phyloP scores from a whole-genome alignment of 495 filamentous ascomycete species.

The Talaromyces nanjingensis region DNA sequence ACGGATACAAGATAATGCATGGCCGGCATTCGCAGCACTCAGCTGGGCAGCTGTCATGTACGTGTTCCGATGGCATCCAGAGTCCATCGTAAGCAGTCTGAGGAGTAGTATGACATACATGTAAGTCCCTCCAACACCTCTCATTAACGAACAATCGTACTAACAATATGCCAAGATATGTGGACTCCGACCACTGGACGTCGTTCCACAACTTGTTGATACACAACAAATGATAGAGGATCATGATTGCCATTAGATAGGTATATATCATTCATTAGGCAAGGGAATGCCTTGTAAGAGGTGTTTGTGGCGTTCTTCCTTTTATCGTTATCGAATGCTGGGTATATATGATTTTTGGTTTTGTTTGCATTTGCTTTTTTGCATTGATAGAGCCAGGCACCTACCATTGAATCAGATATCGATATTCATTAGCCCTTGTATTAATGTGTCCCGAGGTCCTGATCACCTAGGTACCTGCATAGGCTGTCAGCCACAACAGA shows the following conservation, averaged over 20 bases:
- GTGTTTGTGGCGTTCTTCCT: not conserved
- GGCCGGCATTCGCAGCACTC: conserved; percentile 82
- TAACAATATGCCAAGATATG: conserved; percentile 43
- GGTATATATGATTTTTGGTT: not conserved
- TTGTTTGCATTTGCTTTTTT: not conserved
- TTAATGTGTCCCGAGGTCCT: not conserved
- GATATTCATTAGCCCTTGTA: not conserved
- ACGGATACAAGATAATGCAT: conserved; percentile 62
- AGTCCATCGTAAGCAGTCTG: conserved; percentile 81
- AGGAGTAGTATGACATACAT: conserved; percentile 98
- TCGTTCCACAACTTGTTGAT: conserved; percentile 68
- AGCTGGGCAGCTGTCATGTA: conserved; percentile 96
- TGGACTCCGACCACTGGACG: conserved; percentile 77
- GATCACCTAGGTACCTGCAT: not conserved
- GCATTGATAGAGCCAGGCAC: not conserved
- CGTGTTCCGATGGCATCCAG: conserved; percentile 84
- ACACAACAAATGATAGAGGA: conserved; percentile 65
- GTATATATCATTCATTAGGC: not conserved
- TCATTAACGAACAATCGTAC: not conserved
- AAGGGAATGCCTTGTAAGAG: not conserved
- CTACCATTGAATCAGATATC: not conserved
- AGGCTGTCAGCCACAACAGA: not conserved
- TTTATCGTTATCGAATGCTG: not conserved
- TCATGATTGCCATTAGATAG: not conserved
- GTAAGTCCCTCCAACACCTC: conserved; percentile 46